Conservation (phyloP, 257 asterid species). For the Cynanchum wilfordii region DNA sequence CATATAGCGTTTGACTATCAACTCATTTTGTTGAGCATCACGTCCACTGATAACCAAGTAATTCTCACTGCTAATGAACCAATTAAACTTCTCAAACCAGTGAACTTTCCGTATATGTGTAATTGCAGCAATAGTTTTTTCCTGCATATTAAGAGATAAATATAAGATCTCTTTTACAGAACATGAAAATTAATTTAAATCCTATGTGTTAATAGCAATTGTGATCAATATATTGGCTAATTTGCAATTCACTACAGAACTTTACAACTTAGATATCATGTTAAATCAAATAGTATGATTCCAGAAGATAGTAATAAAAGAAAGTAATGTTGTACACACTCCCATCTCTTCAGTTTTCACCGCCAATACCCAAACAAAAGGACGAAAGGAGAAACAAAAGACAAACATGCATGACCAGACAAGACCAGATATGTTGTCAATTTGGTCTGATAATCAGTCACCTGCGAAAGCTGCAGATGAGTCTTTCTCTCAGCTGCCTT, state of each 20-base stretch:
- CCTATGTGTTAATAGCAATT: background rate
- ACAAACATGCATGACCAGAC: background rate
- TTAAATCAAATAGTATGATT: background rate
- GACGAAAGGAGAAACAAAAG: background rate
- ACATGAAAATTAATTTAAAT: background rate
- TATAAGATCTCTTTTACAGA: slow-evolving; percentile 1
- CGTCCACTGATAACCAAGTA: slow-evolving; percentile 92
- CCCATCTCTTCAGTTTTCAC: background rate
- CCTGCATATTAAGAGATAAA: slow-evolving; percentile 41
- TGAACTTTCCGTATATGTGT: slow-evolving; percentile 97
- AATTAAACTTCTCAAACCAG: slow-evolving; percentile 99
- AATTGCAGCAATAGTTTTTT: slow-evolving; percentile 88
- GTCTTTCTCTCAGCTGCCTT: slow-evolving; percentile 97
- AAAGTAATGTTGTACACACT: background rate
- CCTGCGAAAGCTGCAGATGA: slow-evolving; percentile 90
- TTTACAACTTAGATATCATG: background rate
- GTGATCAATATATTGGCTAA: background rate
- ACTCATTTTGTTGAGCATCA: slow-evolving; percentile 97
- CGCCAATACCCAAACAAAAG: background rate
- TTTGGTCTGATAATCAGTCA: slow-evolving; percentile 17
- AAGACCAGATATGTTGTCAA: background rate
- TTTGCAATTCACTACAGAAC: background rate
- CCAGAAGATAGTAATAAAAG: background rate
- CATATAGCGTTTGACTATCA: slow-evolving; percentile 98
- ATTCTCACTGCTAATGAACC: slow-evolving; percentile 99